Percentiles rank a stretch among this genome's conserved stretches.
Evolutionary conservation across 345 rosid species (phyloP).

Genomic region (Arabidopsis thaliana): DNA sequence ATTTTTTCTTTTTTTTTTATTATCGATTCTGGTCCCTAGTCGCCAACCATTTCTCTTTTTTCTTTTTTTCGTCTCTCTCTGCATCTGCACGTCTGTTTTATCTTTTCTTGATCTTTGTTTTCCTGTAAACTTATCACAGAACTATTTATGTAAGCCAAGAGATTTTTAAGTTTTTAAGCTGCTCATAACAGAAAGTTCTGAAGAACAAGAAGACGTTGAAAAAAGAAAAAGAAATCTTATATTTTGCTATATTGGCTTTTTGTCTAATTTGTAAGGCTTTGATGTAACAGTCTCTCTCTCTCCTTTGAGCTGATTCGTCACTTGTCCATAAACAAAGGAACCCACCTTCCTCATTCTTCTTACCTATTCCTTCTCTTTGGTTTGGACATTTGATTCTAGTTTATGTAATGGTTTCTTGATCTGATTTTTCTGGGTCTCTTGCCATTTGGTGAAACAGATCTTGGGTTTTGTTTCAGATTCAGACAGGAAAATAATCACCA

Average conservation of each 20-base stretch:
- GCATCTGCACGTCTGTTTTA: slow-evolving; percentile 9
- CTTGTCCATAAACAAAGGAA: not conserved
- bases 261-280: not conserved
- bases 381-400: not conserved
- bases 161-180: not conserved
- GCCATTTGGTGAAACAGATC: not conserved
- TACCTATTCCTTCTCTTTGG: not conserved
- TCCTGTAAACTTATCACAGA: not conserved
- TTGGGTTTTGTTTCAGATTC: not conserved
- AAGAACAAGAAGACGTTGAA: not conserved
- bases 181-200: not conserved
- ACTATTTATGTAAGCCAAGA: not conserved
- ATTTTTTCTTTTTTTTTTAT: not conserved
- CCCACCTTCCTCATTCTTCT: not conserved
- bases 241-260: not conserved
- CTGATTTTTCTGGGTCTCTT: not conserved
- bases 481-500: slow-evolving; percentile 15
- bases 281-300: slow-evolving; percentile 11
- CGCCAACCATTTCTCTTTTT: slow-evolving; percentile 16
- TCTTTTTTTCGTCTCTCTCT: not conserved
- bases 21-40: slow-evolving; percentile 15
- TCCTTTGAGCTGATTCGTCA: slow-evolving; percentile 9
- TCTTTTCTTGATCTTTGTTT: not conserved
- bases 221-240: not conserved
- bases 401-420: not conserved